These are phyloP conservation scores for Colletotrichum viniferum DNA, from an alignment of 2,329 filamentous ascomycete species.

Conservation along the genomic window DNA sequence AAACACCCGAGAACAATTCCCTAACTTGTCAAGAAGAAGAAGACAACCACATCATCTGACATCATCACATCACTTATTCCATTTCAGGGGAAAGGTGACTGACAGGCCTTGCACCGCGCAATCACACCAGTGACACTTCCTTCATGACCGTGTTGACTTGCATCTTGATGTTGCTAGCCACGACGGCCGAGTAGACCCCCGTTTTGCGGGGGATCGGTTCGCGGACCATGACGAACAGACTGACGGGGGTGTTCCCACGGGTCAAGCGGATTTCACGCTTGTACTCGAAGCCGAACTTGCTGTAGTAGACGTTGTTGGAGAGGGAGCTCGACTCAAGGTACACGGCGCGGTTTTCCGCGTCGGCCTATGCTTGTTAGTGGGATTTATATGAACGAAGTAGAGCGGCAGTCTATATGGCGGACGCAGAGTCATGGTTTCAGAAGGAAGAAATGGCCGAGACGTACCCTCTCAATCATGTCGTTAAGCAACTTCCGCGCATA, in stretches of 20 bases:
- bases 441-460: slow-evolving; percentile 28
- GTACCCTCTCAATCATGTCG: slow-evolving; percentile 68
- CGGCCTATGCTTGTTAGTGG: slow-evolving; percentile 54
- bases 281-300: slow-evolving; percentile 74
- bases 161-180: slow-evolving; percentile 35
- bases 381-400: background rate
- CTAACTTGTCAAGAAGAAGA: background rate
- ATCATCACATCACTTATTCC: background rate
- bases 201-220: slow-evolving; percentile 58
- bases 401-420: background rate
- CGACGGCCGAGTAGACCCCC: slow-evolving; percentile 28
- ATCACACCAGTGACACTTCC: slow-evolving; percentile 11
- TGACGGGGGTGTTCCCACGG: slow-evolving; percentile 62
- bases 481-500: slow-evolving; percentile 75
- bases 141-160: slow-evolving; percentile 34
- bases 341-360: slow-evolving; percentile 68
- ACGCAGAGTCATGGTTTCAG: background rate
- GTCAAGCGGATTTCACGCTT: slow-evolving; percentile 67
- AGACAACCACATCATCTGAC: background rate
- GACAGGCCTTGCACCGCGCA: background rate
- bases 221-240: slow-evolving; percentile 81
- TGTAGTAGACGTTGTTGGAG: slow-evolving; percentile 73
- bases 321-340: slow-evolving; percentile 81
- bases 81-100: background rate
- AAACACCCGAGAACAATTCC: background rate